Percentiles rank a stretch among this genome's conserved stretches.
These are phyloP conservation scores for Lecanosticta acicola DNA, from an alignment of 2,329 filamentous ascomycete species.

Conservation along the genomic window DNA sequence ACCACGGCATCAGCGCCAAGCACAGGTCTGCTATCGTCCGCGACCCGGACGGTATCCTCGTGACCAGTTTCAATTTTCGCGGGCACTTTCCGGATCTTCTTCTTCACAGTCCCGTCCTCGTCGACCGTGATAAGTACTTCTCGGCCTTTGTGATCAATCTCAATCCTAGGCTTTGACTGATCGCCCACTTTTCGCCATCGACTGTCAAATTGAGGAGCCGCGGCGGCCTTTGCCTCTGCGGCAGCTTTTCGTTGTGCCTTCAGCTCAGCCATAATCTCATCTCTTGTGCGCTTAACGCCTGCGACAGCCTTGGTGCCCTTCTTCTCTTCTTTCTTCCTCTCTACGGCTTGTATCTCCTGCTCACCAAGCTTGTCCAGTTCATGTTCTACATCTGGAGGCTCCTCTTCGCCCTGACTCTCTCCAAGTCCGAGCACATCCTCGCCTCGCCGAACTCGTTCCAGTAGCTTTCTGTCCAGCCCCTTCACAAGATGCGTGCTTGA, in stretches of 20 bases:
- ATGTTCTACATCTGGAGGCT: constrained; percentile 36
- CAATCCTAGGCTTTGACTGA: constrained; percentile 50
- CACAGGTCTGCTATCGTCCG: constrained; percentile 27
- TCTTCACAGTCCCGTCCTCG: constrained; percentile 56
- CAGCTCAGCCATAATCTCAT: constrained; percentile 56
- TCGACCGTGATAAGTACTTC: constrained; percentile 57
- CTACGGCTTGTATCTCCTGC: constrained; percentile 64
- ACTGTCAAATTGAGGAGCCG: constrained; percentile 41
- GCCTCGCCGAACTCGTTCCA: constrained; percentile 62
- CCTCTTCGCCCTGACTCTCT: constrained; percentile 23
- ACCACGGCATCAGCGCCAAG: constrained; percentile 31
- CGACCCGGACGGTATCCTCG: no score
- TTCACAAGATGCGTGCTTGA: constrained; percentile 82
- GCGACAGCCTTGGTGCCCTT: constrained; percentile 45
- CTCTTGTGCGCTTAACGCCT: constrained; percentile 49
- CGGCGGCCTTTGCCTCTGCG: constrained; percentile 38
- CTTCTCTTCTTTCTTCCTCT: constrained; percentile 54
- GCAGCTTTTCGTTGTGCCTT: constrained; percentile 50
- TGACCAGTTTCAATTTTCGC: no score
- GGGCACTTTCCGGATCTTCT: constrained; percentile 52
- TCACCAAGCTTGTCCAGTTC: constrained; percentile 51
- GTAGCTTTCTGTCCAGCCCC: constrained; percentile 78
- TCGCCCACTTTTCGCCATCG: constrained; percentile 37
- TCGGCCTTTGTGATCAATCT: constrained; percentile 50
- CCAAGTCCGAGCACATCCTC: constrained; percentile 50